Percentiles rank a stretch among this genome's conserved stretches.
phyloP scores from a whole-genome alignment of 306 rosid genomes.

The Medicago arabica region DNA sequence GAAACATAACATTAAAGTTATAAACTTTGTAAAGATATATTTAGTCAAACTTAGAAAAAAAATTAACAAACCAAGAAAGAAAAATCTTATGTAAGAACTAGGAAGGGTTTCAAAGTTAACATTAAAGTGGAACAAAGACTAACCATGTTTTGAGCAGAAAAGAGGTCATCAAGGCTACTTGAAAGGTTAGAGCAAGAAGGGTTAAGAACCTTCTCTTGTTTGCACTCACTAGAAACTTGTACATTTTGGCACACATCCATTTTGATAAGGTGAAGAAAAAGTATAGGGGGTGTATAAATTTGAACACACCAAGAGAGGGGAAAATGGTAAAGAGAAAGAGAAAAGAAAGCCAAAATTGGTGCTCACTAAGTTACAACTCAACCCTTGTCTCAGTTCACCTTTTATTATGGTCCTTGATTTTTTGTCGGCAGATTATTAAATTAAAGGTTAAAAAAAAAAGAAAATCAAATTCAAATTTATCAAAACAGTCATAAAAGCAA shows the following conservation, averaged over 20 bases:
- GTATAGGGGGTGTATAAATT: constrained; percentile 8
- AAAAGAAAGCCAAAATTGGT: constrained; percentile 31
- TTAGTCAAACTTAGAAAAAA: constrained; percentile 28
- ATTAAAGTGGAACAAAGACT: constrained; percentile 39
- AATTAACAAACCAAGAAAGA: constrained; percentile 7
- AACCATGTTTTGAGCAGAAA: constrained; percentile 66
- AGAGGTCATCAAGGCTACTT: constrained; percentile 62
- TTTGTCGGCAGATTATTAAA: constrained; percentile 75
- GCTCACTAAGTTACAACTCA: constrained; percentile 31
- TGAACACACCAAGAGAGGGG: constrained; percentile 36
- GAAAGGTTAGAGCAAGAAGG: constrained; percentile 1
- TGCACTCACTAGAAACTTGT: constrained; percentile 53
- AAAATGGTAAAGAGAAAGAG: constrained; percentile 16
- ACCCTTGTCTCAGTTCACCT: constrained; percentile 42
- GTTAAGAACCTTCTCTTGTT: constrained; percentile 51
- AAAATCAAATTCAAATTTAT: constrained; percentile 33
- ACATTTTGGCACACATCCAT: constrained; percentile 64
- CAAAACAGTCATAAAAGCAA: constrained; percentile 48
- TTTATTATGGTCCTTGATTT: constrained; percentile 54
- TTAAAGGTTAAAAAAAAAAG: constrained; percentile 49
- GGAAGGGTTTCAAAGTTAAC: background rate
- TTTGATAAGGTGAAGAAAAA: constrained; percentile 28
- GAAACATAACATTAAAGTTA: background rate
- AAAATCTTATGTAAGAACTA: constrained; percentile 14
- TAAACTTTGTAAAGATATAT: constrained; percentile 25